These are phyloP conservation scores for Exophiala phaeomuriformis DNA, from an alignment of 2,329 filamentous ascomycete species.

Conservation along the genomic window DNA sequence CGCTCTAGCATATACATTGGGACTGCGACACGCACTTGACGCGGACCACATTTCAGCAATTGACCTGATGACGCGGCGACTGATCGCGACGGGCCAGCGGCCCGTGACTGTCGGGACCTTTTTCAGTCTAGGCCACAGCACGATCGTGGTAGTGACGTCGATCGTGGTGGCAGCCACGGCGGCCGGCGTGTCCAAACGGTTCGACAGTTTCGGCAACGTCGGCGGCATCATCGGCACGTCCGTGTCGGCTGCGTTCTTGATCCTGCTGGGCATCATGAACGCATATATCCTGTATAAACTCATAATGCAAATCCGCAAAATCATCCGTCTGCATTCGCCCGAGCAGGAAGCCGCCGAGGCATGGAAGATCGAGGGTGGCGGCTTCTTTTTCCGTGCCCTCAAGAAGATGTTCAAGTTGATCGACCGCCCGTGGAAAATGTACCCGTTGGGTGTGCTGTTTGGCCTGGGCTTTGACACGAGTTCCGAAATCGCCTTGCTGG, in stretches of 20 bases:
- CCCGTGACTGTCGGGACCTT: constrained; percentile 91
- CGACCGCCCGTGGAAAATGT: constrained; percentile 80
- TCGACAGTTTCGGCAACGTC: constrained; percentile 69
- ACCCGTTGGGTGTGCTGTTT: constrained; percentile 78
- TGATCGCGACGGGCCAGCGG: constrained; percentile 75
- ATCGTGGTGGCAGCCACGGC: constrained; percentile 87
- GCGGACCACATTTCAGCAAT: constrained; percentile 94
- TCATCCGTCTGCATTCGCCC: constrained; percentile 45
- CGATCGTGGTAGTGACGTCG: constrained; percentile 83
- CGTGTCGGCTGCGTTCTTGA: constrained; percentile 74
- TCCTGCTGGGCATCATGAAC: constrained; percentile 77
- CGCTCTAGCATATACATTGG: constrained; percentile 78
- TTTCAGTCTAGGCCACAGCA: constrained; percentile 89
- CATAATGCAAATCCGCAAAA: constrained; percentile 57
- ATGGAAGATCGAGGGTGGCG: constrained; percentile 67
- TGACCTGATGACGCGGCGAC: constrained; percentile 84
- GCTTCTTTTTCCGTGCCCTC: constrained; percentile 65
- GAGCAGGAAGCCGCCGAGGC: constrained; percentile 44
- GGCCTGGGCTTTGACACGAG: constrained; percentile 93
- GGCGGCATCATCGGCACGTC: constrained; percentile 86
- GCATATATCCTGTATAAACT: constrained; percentile 76
- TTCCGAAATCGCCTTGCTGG: constrained; percentile 84
- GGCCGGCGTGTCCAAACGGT: constrained; percentile 70
- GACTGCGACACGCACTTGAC: constrained; percentile 88
- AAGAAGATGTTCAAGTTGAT: constrained; percentile 68